Percentiles rank a stretch among this genome's conserved stretches.
These are phyloP conservation scores for Bipolaris zeicola DNA, from an alignment of 2,329 filamentous ascomycete species.

Conservation along the genomic window DNA sequence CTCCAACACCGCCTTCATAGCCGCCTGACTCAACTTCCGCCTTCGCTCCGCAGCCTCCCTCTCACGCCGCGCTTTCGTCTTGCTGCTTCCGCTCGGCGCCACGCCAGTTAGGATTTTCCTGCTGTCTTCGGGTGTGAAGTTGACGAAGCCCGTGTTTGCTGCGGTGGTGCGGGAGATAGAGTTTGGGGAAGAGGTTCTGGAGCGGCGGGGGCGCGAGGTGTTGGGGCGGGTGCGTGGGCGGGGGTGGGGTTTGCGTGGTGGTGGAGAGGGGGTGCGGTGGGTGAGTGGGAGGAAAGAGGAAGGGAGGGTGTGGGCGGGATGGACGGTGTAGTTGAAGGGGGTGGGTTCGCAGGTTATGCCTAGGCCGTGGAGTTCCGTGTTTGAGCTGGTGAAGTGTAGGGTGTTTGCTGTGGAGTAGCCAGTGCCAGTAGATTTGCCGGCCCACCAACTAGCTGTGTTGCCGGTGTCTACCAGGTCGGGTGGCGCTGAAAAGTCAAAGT, in stretches of 20 bases:
- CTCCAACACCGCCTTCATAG: conserved; percentile 70
- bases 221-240: conserved; percentile 12
- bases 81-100: conserved; percentile 85
- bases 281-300: conserved; percentile 21
- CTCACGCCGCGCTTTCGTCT: conserved; percentile 92
- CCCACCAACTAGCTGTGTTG: conserved; percentile 41
- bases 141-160: conserved; percentile 74
- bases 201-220: conserved; percentile 25
- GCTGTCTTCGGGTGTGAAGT: conserved; percentile 84
- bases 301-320: conserved; percentile 19
- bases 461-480: conserved; percentile 32
- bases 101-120: conserved; percentile 83
- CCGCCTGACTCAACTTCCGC: conserved; percentile 69
- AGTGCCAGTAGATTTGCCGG: conserved; percentile 19
- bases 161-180: conserved; percentile 48
- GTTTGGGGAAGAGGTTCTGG: conserved; percentile 26
- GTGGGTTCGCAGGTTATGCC: conserved; percentile 40
- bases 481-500: conserved; percentile 43
- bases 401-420: conserved; percentile 20
- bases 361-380: conserved; percentile 29
- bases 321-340: conserved; percentile 23
- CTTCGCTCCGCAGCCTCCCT: conserved; percentile 83
- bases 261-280: conserved; percentile 31
- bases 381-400: conserved; percentile 25
- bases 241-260: conserved; percentile 31